These are phyloP conservation scores for Hypoxylon sp. DNA, from an alignment of 2,329 filamentous ascomycete species.

Conservation along the genomic window DNA sequence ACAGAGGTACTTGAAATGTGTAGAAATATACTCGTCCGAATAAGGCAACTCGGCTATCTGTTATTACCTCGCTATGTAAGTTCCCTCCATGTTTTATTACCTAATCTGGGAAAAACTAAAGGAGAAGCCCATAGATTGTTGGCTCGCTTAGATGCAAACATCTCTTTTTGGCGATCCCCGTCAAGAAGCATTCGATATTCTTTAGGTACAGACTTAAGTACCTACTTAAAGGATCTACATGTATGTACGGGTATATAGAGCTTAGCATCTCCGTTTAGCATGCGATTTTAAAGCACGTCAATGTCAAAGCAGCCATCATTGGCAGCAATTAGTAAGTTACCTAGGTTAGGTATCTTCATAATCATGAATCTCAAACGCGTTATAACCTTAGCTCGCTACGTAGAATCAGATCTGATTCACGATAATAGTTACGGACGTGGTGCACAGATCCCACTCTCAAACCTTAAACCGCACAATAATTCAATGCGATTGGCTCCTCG, in stretches of 20 bases:
- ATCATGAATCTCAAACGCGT: conserved; percentile 37
- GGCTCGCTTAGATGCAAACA: conserved; percentile 13
- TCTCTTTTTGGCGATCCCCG: not conserved
- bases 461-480: conserved; percentile 31
- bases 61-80: conserved; percentile 29
- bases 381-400: conserved; percentile 11
- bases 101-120: conserved; percentile 19
- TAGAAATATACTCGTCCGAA: conserved; percentile 5
- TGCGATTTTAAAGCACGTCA: not conserved
- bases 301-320: not conserved
- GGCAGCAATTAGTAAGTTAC: not conserved
- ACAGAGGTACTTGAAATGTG: too few species aligned
- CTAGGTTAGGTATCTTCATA: not conserved
- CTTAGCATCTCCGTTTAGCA: not conserved
- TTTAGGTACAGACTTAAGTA: too few species aligned
- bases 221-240: too few species aligned
- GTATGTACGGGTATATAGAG: not conserved
- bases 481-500: conserved; percentile 23
- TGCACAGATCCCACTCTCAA: conserved; percentile 38
- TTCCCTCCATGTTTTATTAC: conserved; percentile 18
- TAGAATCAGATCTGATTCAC: conserved; percentile 44
- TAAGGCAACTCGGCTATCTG: conserved; percentile 31
- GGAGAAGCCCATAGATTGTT: not conserved
- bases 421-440: conserved; percentile 35
- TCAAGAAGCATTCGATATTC: not conserved